Base-by-base conservation (phyloP, 2,329 filamentous ascomycete species). In the Alternaria sp. region DNA sequence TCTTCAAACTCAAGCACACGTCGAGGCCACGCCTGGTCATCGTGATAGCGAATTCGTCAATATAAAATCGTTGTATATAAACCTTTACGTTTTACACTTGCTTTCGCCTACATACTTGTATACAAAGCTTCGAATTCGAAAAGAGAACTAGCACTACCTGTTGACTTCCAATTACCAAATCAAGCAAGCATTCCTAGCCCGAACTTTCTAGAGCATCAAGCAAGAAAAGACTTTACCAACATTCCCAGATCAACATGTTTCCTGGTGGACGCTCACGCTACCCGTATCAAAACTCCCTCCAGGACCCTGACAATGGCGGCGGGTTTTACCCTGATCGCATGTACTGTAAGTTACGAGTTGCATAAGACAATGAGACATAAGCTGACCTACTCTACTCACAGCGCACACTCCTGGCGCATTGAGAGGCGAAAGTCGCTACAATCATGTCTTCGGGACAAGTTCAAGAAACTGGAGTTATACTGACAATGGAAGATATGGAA, bases 381-480 rank as follows among this genome's bases (percentile, higher is more conserved):
- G 20, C 38, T 41, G 38, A 41, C 38, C 38, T 41, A 22, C 18
- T 12, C 18, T 22, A n/a, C 20, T 22, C 9, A 11, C 18, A 41
- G 38, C 48, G 34, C 58, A 52, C 18, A 16, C 26, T 5, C 54
- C 48, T 4, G 58, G 58, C 12, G 16, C 34, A 12, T n/a, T 32
- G 8, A 18, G 22, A 11, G 38, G 43, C 8, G 36, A 58, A 11
- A 42, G 26, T 20, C 58, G 48, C 8, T 53, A 61, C 9, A 57
- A 43, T 24, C 36, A n/a, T 36, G 30, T 53, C 16, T 24, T 24
- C 8, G 38, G 49, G n/a, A 34, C 16, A 28, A n/a, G 36, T 6
- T 42, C 54, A 4, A 26, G 59, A 6, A 28, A 44, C 9, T 61
- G 49, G 54, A 51, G 49, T 28, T 48, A 57, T 32, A 53, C 59